Evolutionary conservation across 768 basidiomycete genomes (phyloP).

Genomic region (Hemileccinum rubropunctum): DNA sequence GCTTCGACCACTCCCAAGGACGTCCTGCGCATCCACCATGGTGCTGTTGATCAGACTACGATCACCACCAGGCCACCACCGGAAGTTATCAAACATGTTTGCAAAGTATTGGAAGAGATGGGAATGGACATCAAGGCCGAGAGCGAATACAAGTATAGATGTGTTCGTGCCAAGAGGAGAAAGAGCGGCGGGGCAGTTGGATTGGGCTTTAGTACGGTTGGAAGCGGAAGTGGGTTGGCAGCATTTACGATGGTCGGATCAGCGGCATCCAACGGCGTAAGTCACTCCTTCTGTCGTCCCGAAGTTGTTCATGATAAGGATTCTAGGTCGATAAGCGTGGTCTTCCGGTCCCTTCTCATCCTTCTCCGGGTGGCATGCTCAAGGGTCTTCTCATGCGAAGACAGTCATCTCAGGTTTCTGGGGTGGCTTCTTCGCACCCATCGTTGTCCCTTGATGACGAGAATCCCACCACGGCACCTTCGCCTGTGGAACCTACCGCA

Average conservation of each 20-base stretch:
- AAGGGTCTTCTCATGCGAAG: constrained; percentile 87
- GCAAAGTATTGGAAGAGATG: constrained; percentile 79
- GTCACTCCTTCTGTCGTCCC: constrained; percentile 29
- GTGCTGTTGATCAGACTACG: constrained; percentile 87
- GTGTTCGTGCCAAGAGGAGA: constrained; percentile 73
- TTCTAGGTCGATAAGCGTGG: constrained; percentile 85
- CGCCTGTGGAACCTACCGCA: constrained; percentile 38
- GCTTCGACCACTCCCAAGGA: constrained; percentile 38
- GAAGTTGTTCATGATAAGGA: constrained; percentile 4
- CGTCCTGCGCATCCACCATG: constrained; percentile 80
- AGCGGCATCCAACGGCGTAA: constrained; percentile 83
- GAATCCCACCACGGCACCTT: constrained; percentile 20
- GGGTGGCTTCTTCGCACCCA: constrained; percentile 36
- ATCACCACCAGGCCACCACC: constrained; percentile 82
- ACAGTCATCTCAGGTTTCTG: constrained; percentile 77
- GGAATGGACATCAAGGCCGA: constrained; percentile 88
- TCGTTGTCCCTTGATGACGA: constrained; percentile 51
- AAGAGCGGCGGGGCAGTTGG: constrained; percentile 49
- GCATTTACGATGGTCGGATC: constrained; percentile 77
- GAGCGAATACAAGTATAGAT: constrained; percentile 88
- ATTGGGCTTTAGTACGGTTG: constrained; percentile 41
- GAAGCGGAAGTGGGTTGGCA: constrained; percentile 49
- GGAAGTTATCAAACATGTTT: constrained; percentile 85
- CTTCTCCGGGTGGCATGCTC: constrained; percentile 75
- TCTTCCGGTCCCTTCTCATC: constrained; percentile 75